Conservation (phyloP, 2,329 filamentous ascomycete genomes). For the Hypomyces rosellus region DNA sequence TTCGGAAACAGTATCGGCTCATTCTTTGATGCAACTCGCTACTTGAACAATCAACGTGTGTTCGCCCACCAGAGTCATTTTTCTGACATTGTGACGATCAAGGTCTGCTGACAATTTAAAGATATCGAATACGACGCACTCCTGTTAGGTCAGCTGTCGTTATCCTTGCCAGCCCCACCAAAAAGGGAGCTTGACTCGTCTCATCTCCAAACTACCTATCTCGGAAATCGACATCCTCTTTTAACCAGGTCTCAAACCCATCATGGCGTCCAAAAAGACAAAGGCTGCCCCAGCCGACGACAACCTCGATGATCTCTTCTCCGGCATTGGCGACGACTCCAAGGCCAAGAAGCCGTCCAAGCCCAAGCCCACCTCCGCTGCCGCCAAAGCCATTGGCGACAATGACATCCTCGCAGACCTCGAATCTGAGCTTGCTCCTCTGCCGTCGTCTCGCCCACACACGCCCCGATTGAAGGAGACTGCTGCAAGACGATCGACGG, state of each 20-base stretch:
- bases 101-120: too few relatives aligned
- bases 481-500: conserved; percentile 38
- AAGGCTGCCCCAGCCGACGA: conserved; percentile 53
- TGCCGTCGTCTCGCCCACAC: conserved; percentile 69
- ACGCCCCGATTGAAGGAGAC: conserved; percentile 67
- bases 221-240: not conserved
- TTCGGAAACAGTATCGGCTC: too few relatives aligned
- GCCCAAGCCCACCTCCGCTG: conserved; percentile 42
- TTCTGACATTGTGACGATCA: too few relatives aligned
- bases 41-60: too few relatives aligned
- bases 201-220: too few relatives aligned
- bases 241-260: conserved; percentile 11
- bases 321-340: conserved; percentile 51
- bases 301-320: conserved; percentile 60
- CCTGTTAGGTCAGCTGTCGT: too few relatives aligned
- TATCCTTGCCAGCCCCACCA: too few relatives aligned
- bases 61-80: too few relatives aligned
- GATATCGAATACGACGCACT: too few relatives aligned
- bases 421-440: conserved; percentile 62
- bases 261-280: conserved; percentile 55
- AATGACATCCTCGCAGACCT: conserved; percentile 84
- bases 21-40: too few relatives aligned
- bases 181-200: too few relatives aligned
- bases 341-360: conserved; percentile 42
- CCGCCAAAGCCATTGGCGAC: conserved; percentile 44